Base-by-base conservation (phyloP, 768 basidiomycete genomes). In the Lactarius indigo region DNA sequence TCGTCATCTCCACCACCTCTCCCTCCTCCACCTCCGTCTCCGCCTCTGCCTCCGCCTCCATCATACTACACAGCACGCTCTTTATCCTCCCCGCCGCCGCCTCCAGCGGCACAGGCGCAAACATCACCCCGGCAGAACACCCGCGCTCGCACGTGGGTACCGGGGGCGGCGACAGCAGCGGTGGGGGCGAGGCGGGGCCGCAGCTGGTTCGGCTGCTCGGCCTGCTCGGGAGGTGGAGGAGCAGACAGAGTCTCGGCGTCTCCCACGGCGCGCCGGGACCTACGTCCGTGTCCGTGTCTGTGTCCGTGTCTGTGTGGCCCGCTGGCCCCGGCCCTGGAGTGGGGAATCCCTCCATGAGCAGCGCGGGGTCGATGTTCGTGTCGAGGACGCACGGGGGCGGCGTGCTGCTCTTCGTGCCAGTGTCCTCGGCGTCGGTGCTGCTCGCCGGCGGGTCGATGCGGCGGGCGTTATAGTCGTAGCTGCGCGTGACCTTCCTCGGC, bases 311-410 rank as follows among this genome's bases (percentile, higher is more conserved):
- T 7, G 35, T 33, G 28, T 17, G 39, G 13, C 8, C 20, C 35
- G 56, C 47, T 13, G 23, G 6, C 41, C 41, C 41, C 17, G 41
- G 47, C 2, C 47, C 47, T 6, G 30, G 56, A 2, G 42, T 23
- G n/a, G 55, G 54, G 33, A 58, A 58, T 0, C 33, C 31, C 20
- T 63, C 54, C 57, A 59, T 31, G 52, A 70, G 52, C 6, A 70
- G 52, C 23, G 35, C 28, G 26, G 69, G 69, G 64, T 70, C 69
- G 39, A 69, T 65, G 63, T 65, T 23, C 30, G 26, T 15, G 23
- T 57, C 28, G 30, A 17, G 2, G 41, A 26, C 13, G 57, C 50
- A 35, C 54, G 26, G 33, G 31, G 47, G 20, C 3, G 47, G 57
- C 26, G n/a, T 47, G 44, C n/a, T 47, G 44, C n/a, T 3, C 37